Base-by-base conservation (phyloP, 306 rosid species). In the Cotoneaster glaucophyllus region DNA sequence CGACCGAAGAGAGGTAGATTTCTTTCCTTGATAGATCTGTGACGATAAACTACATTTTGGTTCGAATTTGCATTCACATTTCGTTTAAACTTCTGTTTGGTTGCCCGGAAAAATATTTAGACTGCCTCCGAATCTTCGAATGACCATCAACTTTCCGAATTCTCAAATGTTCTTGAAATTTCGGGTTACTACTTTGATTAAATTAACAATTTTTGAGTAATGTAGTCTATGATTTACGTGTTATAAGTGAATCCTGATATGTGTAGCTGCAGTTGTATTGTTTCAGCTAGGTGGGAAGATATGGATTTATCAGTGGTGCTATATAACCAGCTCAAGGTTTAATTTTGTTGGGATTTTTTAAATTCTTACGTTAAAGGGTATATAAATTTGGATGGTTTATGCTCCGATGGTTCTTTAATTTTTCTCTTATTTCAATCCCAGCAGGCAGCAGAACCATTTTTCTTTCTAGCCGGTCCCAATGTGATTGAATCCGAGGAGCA, bases 401-500 rank as follows among this genome's bases (percentile, higher is more conserved):
- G 2, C 24, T 76, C 11, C n/a, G 37, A 52, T 74, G 59, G 11
- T 37, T 2, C 3, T 11, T 29, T 50, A 3, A 22, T 72, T 31
- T 74, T 73, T 61, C 67, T 82, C 75, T 70, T 66, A 59, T 48
- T 15, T 81, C 22, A 28, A 70, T 81, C 65, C 81, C 56, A 64
- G 18, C 82, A 92, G 99, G 86, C 77, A 53, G 85, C 99, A 39
- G 90, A 90, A 2, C 99, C 99, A 4, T 95, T 95, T 82, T 95
- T 95, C 82, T 69, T 95, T 25, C 67, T 95, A 50, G 99, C 97
- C 32, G 97, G 99, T 81, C 97, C 99, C 19, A 95, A 95, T 82
- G 97, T 95, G 87, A 92, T 95, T 70, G 97, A 95, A 83, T 92
- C 97, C 0, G 99, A 95, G 73, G 97, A 92, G 52, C 97, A 95